Conservation (phyloP, 2,329 filamentous ascomycete genomes). For the Verticillium tricorpus region DNA sequence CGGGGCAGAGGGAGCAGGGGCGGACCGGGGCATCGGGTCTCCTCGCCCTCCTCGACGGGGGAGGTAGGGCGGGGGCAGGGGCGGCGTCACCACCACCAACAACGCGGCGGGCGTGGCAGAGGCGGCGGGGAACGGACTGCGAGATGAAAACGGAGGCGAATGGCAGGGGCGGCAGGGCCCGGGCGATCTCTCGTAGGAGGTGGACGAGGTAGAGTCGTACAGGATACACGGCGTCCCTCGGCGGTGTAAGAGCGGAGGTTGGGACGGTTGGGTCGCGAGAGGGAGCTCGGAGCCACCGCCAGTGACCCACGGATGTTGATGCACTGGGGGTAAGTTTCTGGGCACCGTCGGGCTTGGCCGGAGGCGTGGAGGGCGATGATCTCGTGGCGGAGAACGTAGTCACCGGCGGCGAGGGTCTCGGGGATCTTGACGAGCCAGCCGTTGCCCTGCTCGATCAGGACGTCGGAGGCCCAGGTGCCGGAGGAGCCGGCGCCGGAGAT, state of each 20-base stretch:
- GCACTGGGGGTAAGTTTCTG: conserved; percentile 50
- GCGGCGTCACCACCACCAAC: neutral
- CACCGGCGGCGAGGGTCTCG: conserved; percentile 38
- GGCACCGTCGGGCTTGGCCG: conserved; percentile 31
- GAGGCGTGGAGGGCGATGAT: conserved; percentile 50
- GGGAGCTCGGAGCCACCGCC: conserved; percentile 29
- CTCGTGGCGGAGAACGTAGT: conserved; percentile 53
- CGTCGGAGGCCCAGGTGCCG: conserved; percentile 52
- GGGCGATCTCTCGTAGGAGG: conserved; percentile 26
- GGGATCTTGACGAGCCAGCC: conserved; percentile 45
- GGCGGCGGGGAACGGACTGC: conserved; percentile 2
- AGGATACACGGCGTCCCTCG: conserved; percentile 28
- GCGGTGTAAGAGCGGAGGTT: conserved; percentile 31
- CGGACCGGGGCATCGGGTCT: conserved; percentile 7
- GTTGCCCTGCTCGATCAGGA: conserved; percentile 40
- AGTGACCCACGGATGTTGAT: conserved; percentile 42
- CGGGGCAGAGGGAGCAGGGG: conserved; percentile 15
- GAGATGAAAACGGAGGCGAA: conserved; percentile 1
- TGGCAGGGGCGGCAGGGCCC: conserved; percentile 18
- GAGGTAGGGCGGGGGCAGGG: conserved; percentile 15
- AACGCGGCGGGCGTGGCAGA: neutral
- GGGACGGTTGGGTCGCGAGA: too few relatives aligned
- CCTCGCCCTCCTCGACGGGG: conserved; percentile 14
- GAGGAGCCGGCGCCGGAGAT: conserved; percentile 42
- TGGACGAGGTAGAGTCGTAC: conserved; percentile 27